Evolutionary conservation across 768 basidiomycete genomes (phyloP), one percentile per base, ranked within the genome.

Genomic region (Phylloporus arenicola): DNA sequence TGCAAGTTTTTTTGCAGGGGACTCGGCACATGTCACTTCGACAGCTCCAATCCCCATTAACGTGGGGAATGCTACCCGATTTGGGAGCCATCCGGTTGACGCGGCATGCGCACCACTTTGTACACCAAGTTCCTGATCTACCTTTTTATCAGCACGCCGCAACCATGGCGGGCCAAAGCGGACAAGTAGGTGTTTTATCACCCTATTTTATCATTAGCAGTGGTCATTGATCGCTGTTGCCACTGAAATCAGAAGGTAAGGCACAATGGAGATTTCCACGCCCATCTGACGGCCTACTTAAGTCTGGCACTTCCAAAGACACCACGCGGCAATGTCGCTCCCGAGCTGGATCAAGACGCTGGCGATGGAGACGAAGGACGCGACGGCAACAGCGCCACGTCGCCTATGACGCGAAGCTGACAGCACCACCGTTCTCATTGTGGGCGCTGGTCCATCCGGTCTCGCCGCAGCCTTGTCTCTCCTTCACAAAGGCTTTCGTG

Each of bases 401-500:
- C n/a, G n/a, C n/a, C n/a, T n/a, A n/a, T n/a, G n/a, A n/a, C n/a
- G n/a, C n/a, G n/a, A n/a, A n/a, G n/a, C 74, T 1, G 45, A 59
- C 4, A 59, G 48, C 39, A 73, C 75, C 8, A 71, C 71, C 37
- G 58, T 80, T 39, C 72, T 81, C 46, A 69, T 81, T 27, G 72
- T 80, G n/a, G 79, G 78, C 6, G 76, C 75, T 9, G 79, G 79
- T n/a, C 79, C 79, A 9, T 59, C 69, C 0, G 79, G 79, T 19
- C 71, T 81, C 25, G 65, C 75, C 3, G 55, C 69, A 37, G 78
- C 79, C 19, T 54, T 78, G n/a, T 72, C 78, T n/a, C 72, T 81
- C 3, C 56, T 68, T 19, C 64, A 72, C 7, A 67, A 75, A 14
- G 73, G 74, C 1, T 70, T 70, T 37, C 60, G 54, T 25, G 72